Conservation (phyloP, 140 eudicot species). For the Cichorium intybus region DNA sequence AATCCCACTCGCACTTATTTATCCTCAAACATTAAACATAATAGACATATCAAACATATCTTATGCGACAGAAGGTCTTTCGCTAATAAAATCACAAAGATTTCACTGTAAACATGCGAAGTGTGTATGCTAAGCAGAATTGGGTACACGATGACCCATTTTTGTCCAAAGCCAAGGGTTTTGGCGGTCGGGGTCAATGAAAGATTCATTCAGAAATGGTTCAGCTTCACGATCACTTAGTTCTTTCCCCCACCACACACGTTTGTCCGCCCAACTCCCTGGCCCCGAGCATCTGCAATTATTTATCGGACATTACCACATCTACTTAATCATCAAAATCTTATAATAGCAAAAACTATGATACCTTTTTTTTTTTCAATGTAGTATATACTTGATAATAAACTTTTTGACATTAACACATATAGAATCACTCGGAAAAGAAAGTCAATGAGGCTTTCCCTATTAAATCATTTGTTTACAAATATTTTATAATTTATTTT, state of each 20-base stretch:
- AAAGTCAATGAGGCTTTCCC: too few species aligned
- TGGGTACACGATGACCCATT: slow-evolving; percentile 62
- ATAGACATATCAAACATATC: too few species aligned
- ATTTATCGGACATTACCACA: too few species aligned
- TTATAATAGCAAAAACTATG: neutral
- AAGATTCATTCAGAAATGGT: slow-evolving; percentile 46
- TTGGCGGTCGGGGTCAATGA: slow-evolving; percentile 59
- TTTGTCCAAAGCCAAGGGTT: slow-evolving; percentile 61
- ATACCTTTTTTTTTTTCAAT: too few species aligned
- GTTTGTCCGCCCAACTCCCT: slow-evolving; percentile 57
- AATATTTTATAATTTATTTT: too few species aligned
- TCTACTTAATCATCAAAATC: neutral
- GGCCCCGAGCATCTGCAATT: slow-evolving; percentile 65
- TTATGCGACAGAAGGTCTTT: too few species aligned
- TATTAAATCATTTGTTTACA: too few species aligned
- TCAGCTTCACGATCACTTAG: slow-evolving; percentile 64
- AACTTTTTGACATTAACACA: too few species aligned
- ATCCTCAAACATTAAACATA: too few species aligned
- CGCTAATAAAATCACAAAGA: neutral
- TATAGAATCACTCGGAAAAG: too few species aligned
- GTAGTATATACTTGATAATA: too few species aligned
- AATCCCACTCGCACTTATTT: too few species aligned
- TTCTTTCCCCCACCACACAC: slow-evolving; percentile 79
- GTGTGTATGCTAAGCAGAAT: slow-evolving; percentile 43
- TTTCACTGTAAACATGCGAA: neutral